Conservation (phyloP, 768 basidiomycete species). For the Hygrocybe coccinea region DNA sequence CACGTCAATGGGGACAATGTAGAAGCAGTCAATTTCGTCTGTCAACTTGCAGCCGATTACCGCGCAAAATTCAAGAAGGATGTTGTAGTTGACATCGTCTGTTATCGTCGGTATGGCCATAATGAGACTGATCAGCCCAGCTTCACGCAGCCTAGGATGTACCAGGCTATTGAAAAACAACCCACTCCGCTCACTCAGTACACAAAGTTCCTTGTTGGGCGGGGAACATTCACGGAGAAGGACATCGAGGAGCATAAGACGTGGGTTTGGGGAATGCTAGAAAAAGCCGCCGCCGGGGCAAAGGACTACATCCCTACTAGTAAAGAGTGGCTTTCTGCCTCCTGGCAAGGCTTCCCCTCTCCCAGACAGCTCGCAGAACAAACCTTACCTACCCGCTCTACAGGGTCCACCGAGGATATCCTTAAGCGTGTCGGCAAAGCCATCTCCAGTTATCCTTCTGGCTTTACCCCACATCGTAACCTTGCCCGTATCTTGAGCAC, state of each 20-base stretch:
- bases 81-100: conserved; percentile 97
- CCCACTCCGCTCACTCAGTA: conserved; percentile 89
- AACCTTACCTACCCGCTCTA: conserved; percentile 84
- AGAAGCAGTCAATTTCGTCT: conserved; percentile 97
- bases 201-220: conserved; percentile 82
- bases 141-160: conserved; percentile 99
- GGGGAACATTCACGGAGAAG: conserved; percentile 90
- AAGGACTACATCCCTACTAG: conserved; percentile 94
- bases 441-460: conserved; percentile 79
- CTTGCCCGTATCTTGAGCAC: conserved; percentile 84
- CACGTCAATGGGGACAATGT: conserved; percentile 99
- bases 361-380: conserved; percentile 92
- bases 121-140: conserved; percentile 99
- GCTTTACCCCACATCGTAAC: conserved; percentile 87
- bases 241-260: conserved; percentile 98
- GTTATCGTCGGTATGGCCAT: conserved; percentile 98
- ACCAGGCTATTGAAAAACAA: conserved; percentile 92
- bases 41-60: conserved; percentile 96
- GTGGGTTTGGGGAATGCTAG: conserved; percentile 99
- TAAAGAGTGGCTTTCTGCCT: conserved; percentile 96
- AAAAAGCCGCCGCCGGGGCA: conserved; percentile 87
- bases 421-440: conserved; percentile 82
- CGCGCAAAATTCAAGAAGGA: conserved; percentile 98
- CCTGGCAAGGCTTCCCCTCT: conserved; percentile 98
- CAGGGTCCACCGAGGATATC: conserved; percentile 70